These are phyloP conservation scores for Fistulinella prunicolor DNA, from an alignment of 768 basidiomycete species.

Conservation along the genomic window DNA sequence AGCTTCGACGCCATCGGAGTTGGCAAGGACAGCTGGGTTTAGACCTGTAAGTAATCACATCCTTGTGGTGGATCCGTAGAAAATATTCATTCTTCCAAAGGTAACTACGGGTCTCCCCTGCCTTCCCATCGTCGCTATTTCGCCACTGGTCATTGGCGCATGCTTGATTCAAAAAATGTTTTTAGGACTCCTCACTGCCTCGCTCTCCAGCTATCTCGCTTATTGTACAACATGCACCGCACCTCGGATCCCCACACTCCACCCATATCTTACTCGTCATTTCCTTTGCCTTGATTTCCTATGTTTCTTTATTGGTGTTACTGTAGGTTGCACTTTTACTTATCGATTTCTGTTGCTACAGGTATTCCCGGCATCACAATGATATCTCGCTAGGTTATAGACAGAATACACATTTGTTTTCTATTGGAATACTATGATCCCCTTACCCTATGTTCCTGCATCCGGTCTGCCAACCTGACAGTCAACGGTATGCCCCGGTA, in stretches of 20 bases:
- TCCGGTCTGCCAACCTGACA: too few species aligned
- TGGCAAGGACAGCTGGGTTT: conserved; percentile 78
- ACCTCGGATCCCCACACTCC: conserved; percentile 17
- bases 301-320: conserved; percentile 28
- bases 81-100: conserved; percentile 37
- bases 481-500: too few species aligned
- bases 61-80: conserved; percentile 45
- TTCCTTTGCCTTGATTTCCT: conserved; percentile 18
- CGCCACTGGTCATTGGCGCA: not conserved
- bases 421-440: conserved; percentile 12
- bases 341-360: conserved; percentile 30
- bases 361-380: conserved; percentile 28
- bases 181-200: conserved; percentile 7
- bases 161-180: conserved; percentile 11
- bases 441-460: too few species aligned
- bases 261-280: conserved; percentile 20
- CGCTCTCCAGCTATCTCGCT: conserved; percentile 16
- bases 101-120: conserved; percentile 1
- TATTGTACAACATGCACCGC: conserved; percentile 27
- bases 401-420: conserved; percentile 19
- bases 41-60: conserved; percentile 41
- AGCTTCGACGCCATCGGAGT: conserved; percentile 79
- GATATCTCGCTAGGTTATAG: conserved; percentile 29
- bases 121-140: conserved; percentile 1
- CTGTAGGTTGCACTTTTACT: conserved; percentile 26